Conservation (phyloP, 2,329 filamentous ascomycete species). For the Chrysosphaeria jannelii region DNA sequence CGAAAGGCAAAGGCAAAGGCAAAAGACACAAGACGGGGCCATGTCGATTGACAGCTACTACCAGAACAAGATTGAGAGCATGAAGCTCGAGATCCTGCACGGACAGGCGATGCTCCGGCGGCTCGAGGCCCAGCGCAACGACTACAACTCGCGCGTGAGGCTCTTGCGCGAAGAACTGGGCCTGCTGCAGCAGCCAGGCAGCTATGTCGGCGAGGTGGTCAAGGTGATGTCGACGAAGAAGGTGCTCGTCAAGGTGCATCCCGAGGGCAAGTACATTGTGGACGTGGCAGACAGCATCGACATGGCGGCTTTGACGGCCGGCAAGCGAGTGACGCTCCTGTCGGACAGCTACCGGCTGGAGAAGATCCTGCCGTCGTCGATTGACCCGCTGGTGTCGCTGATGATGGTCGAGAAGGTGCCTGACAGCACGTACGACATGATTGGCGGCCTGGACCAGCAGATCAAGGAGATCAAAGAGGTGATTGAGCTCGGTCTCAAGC, state of each 20-base stretch:
- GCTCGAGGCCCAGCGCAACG: slow-evolving; percentile 90
- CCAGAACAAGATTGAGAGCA: slow-evolving; percentile 98
- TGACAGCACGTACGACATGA: slow-evolving; percentile 99
- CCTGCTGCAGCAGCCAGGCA: slow-evolving; percentile 83
- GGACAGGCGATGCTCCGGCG: slow-evolving; percentile 83
- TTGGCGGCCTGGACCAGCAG: slow-evolving; percentile 91
- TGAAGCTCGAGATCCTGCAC: slow-evolving; percentile 99
- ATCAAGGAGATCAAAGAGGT: slow-evolving; percentile 99
- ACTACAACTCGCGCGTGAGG: slow-evolving; percentile 95
- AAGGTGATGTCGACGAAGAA: slow-evolving; percentile 99
- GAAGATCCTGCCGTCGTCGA: slow-evolving; percentile 91
- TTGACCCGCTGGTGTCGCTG: slow-evolving; percentile 90
- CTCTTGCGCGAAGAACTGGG: slow-evolving; percentile 86
- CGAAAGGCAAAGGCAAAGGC: no score
- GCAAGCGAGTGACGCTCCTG: slow-evolving; percentile 87
- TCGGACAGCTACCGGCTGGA: slow-evolving; percentile 97
- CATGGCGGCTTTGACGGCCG: slow-evolving; percentile 78
- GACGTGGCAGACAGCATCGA: slow-evolving; percentile 88
- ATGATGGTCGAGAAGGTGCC: slow-evolving; percentile 99
- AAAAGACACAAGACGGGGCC: no score
- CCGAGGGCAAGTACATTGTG: slow-evolving; percentile 98
- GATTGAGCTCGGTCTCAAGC: slow-evolving; percentile 92
- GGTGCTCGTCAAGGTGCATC: slow-evolving; percentile 94
- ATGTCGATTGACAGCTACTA: slow-evolving; percentile 99
- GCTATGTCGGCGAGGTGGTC: slow-evolving; percentile 97